Conservation (phyloP, 2,329 filamentous ascomycete genomes). For the Scedosporium dehoogii region DNA sequence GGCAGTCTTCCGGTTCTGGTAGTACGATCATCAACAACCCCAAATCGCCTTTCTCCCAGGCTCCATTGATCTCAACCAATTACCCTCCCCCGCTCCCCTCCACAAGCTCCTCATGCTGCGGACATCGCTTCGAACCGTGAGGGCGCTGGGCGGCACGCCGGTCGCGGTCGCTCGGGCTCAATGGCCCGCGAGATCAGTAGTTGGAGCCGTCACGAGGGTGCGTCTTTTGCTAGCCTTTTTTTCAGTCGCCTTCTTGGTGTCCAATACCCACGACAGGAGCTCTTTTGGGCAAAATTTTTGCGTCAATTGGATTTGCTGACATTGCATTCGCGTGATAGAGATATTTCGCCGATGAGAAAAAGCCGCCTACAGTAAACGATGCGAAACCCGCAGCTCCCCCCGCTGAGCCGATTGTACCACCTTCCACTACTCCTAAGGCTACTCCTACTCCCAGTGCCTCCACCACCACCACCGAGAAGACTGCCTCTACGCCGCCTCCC, state of each 20-base stretch:
- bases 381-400: slow-evolving; percentile 31
- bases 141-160: slow-evolving; percentile 46
- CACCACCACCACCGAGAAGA: slow-evolving; percentile 9
- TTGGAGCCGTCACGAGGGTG: slow-evolving; percentile 17
- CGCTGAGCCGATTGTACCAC: slow-evolving; percentile 14
- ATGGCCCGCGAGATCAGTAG: slow-evolving; percentile 44
- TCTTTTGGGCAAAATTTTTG: slow-evolving; percentile 5
- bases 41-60: neutral
- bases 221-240: neutral
- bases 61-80: neutral
- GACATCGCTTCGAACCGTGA: slow-evolving; percentile 56
- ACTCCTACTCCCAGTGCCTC: slow-evolving; percentile 13
- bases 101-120: slow-evolving; percentile 55
- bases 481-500: slow-evolving; percentile 24
- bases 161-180: slow-evolving; percentile 34
- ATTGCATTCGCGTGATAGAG: slow-evolving; percentile 30
- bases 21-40: neutral
- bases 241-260: neutral
- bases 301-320: slow-evolving; percentile 10
- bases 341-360: slow-evolving; percentile 45
- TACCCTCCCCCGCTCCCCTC: slow-evolving; percentile 1
- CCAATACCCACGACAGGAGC: neutral
- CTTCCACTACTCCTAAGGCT: slow-evolving; percentile 23
- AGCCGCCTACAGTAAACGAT: slow-evolving; percentile 32
- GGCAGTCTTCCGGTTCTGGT: too few species aligned